Evolutionary conservation across 192 early-diverging fungal genomes (phyloP).

Genomic region (Phycomyces blakesleeanus): DNA sequence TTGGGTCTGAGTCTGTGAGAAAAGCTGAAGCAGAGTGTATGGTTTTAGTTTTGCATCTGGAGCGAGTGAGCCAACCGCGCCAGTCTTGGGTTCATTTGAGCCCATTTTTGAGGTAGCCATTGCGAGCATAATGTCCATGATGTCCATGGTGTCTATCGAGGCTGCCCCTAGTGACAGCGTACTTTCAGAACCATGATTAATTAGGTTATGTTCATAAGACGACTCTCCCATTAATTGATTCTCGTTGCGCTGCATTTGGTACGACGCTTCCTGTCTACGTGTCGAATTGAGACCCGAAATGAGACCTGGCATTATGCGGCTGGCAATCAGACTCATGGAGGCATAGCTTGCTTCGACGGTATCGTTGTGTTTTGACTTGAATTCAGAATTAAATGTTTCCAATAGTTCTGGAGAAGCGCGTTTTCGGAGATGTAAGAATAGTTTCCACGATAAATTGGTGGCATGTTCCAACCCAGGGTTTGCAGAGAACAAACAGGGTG

Average conservation of each 20-base stretch:
- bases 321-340: slow-evolving; percentile 2
- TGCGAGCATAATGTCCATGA: background rate
- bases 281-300: slow-evolving; percentile 7
- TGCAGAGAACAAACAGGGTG: slow-evolving; percentile 8
- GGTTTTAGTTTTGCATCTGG: slow-evolving; percentile 26
- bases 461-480: slow-evolving; percentile 20
- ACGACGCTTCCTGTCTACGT: background rate
- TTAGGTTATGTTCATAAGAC: background rate
- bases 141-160: slow-evolving; percentile 4
- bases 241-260: slow-evolving; percentile 1
- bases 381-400: slow-evolving; percentile 22
- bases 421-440: slow-evolving; percentile 6
- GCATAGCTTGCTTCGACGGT: background rate
- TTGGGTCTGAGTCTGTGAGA: background rate
- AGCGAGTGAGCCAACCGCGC: slow-evolving; percentile 15
- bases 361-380: background rate
- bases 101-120: background rate
- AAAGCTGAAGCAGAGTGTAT: slow-evolving; percentile 18
- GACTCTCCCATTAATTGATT: slow-evolving; percentile 7
- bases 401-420: slow-evolving; percentile 16
- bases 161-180: background rate
- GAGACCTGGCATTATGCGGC: background rate
- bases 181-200: background rate
- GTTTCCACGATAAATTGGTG: slow-evolving; percentile 20
- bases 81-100: background rate